Percentiles rank a stretch among this genome's conserved stretches.
phyloP scores from a whole-genome alignment of 139 green algal species.

The Dunaliella sp. region DNA sequence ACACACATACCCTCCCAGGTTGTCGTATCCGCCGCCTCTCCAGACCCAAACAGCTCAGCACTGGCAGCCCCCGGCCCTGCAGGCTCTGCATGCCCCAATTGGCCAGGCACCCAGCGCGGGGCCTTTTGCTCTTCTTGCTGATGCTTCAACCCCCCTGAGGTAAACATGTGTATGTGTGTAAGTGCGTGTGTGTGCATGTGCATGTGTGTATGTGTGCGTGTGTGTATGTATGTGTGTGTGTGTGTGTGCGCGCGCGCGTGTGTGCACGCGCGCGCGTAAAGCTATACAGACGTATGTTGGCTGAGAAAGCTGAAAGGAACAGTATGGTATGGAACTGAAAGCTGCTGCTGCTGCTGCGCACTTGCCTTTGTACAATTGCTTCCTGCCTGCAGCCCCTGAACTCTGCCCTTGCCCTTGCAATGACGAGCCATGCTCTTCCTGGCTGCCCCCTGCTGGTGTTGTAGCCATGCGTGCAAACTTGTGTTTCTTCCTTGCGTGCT shows the following conservation, averaged over 20 bases:
- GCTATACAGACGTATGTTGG: no score
- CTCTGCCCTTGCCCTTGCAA: not conserved
- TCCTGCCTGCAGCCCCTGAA: not conserved
- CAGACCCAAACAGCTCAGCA: slow-evolving; percentile 36
- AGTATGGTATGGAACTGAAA: no score
- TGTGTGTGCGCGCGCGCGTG: no score
- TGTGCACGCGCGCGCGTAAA: no score
- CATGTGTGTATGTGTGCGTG: no score
- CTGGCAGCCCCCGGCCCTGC: slow-evolving; percentile 22
- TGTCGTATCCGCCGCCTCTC: not conserved
- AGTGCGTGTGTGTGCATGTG: no score
- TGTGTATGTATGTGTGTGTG: no score
- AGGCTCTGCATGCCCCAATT: slow-evolving; percentile 30
- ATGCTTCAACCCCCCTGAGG: no score
- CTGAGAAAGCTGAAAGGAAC: no score
- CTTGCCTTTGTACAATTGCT: not conserved
- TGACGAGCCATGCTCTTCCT: not conserved
- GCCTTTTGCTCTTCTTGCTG: not conserved
- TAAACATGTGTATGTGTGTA: no score
- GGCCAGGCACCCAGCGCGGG: not conserved
- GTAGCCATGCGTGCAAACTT: not conserved
- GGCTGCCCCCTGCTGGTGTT: not conserved
- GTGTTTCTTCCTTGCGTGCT: not conserved
- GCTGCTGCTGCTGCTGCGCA: slow-evolving; percentile 15
- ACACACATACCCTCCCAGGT: not conserved